Evolutionary conservation across 441 rosid genomes (phyloP), one percentile per base, ranked within the genome.

Genomic region (Viola pubescens): DNA sequence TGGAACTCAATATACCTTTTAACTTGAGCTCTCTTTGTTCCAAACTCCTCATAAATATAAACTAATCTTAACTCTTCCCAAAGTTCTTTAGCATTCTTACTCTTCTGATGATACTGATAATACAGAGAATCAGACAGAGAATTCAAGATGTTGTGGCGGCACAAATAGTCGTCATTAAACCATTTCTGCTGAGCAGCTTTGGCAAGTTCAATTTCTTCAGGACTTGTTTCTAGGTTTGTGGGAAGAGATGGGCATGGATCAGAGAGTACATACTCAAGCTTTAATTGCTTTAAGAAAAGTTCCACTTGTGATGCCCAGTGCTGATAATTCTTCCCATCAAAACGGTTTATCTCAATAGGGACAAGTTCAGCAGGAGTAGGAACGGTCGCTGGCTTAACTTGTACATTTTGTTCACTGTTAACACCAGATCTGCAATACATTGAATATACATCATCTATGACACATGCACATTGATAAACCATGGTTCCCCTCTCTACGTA

Each of bases 11-110:
- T 74, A 75, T 91, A 91, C 69, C 68, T 82, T 66, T 77, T 91
- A 11, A 91, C 95, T 58, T 68, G 87, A 68, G 79, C 70, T 71
- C 86, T 81, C 82, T 75, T 82, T 1, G 81, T 76, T 64, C 81
- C 86, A 34, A 70, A 70, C 58, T 85, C 91, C 57, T 87, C 89
- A 38, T 71, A 60, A 10, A 79, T 87, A 69, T 89, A 87, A 19
- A 82, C 87, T 56, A 74, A 70, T 58, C 75, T 85, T 59, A 89
- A 83, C 71, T 82, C 82, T 46, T 82, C 91, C 95, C 97, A 89
- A 9, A 89, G 65, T 61, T 81, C 89, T 73, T 80, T 91, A 26
- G 95, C 98, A 54, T 63, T 76, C 66, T 61, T 65, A 43, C 77
- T 65, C 39, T 65, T 82, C 70, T 77, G 76, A 0, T 78, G 77